Base-by-base conservation (phyloP, 352 stramenopile species). In the Phytophthora sp. region DNA sequence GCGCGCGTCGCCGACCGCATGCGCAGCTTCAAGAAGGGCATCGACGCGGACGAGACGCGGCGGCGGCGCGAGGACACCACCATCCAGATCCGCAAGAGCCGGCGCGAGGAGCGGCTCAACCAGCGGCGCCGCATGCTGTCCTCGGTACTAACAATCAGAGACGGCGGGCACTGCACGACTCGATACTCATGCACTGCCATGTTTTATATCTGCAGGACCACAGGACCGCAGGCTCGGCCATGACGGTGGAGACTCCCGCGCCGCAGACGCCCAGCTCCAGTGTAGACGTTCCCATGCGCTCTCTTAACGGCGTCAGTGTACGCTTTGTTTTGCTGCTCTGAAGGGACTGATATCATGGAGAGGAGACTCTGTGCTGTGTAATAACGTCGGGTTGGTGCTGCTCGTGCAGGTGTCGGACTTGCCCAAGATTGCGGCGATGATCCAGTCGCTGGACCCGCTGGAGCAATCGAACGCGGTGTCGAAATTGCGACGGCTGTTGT, bases 401-500 rank as follows among this genome's bases (percentile, higher is more conserved):
- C 8, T 3, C 35, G 13, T 41, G 13, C 30, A 98, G 81, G 77
- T 99, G 39, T 86, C 98, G 45, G 90, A 98, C 34, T 76, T 99
- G 56, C 95, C 95, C 12, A 87, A 94, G 52, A 98, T 99, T 84
- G 92, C 98, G 3, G 77, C 88, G 20, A 97, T 96, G 72, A 96
- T 99, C 46, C 94, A 98, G 70, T 97, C 92, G 18, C 74, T 96
- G 34, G 96, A 99, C 76, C 77, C 87, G 3, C 74, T 83, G 15
- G 75, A 97, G 37, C 95, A 99, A 68, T 95, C 97, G 7, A 93
- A 97, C 46, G 97, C 94, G 30, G 98, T 98, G 27, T 98, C 94
- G 5, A 92, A 98, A 54, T 98, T 99, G 61, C 93, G 97, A 46
- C 94, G 97, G 11, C 77, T 99, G n/a, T 79, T 99, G 0, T 99